Conservation (phyloP, 805 yeast genomes). For the Tetrapisispora pingtungensis region DNA sequence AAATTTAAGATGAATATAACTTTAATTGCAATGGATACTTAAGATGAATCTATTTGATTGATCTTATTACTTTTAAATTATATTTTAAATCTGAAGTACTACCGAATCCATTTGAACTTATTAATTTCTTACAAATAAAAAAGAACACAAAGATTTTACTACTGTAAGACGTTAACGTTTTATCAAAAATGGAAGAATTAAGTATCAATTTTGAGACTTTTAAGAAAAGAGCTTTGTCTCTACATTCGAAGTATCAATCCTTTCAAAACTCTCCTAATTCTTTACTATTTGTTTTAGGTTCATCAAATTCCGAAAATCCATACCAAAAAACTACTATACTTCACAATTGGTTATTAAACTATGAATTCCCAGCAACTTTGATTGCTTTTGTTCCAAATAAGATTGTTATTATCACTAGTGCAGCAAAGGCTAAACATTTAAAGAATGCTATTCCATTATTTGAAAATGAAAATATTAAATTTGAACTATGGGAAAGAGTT, state of each 20-base stretch:
- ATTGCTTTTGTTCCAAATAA: slow-evolving; percentile 52
- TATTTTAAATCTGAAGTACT: no score
- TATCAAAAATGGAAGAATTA: slow-evolving; percentile 22
- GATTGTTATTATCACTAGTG: slow-evolving; percentile 61
- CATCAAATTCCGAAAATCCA: slow-evolving; percentile 79
- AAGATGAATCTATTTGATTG: background rate
- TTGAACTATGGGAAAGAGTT: slow-evolving; percentile 54
- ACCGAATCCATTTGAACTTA: background rate
- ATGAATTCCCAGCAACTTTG: slow-evolving; percentile 90
- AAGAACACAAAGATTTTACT: background rate
- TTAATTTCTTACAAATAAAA: no score
- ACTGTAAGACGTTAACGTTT: background rate
- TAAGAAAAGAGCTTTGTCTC: slow-evolving; percentile 20
- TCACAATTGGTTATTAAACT: slow-evolving; percentile 88
- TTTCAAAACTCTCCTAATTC: slow-evolving; percentile 33
- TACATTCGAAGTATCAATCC: slow-evolving; percentile 18
- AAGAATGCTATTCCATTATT: slow-evolving; percentile 21
- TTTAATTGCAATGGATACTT: background rate
- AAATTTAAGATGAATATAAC: background rate
- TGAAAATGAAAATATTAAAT: slow-evolving; percentile 42
- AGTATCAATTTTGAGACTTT: slow-evolving; percentile 24
- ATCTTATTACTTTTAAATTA: background rate
- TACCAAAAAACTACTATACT: slow-evolving; percentile 78
- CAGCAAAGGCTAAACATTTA: slow-evolving; percentile 76
- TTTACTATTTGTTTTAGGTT: slow-evolving; percentile 65